Evolutionary conservation across 1,284 basidiomycete species (phyloP).

Genomic region (Pascua guehoae): DNA sequence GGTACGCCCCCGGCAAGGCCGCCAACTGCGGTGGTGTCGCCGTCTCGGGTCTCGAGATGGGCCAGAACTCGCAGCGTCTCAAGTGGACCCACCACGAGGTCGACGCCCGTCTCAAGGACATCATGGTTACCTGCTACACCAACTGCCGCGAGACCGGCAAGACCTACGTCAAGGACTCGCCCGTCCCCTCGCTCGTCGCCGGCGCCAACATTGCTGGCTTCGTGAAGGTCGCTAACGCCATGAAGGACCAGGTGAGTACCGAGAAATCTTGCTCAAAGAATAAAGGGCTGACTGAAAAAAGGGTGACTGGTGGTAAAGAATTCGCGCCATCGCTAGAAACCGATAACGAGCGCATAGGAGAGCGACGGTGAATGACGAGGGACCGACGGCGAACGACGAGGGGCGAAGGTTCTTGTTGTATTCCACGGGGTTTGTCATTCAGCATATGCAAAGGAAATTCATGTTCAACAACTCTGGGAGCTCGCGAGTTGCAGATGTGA

Average conservation of each 20-base stretch:
- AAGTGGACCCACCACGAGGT: constrained; percentile 60
- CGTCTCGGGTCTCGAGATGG: constrained; percentile 65
- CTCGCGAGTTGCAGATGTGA: no score
- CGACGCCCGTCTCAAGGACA: constrained; percentile 67
- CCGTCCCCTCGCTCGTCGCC: constrained; percentile 60
- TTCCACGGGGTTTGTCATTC: no score
- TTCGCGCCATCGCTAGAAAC: background rate
- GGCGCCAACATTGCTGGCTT: constrained; percentile 75
- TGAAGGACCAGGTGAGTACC: constrained; percentile 44
- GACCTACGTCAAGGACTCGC: constrained; percentile 60
- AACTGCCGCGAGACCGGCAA: constrained; percentile 61
- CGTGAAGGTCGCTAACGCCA: constrained; percentile 62
- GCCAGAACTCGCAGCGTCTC: constrained; percentile 69
- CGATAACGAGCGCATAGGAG: no score
- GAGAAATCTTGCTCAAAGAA: constrained; percentile 57
- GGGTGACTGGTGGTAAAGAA: constrained; percentile 67
- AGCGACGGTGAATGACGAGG: no score
- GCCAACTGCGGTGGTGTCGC: constrained; percentile 70
- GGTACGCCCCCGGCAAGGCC: constrained; percentile 71
- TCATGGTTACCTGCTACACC: constrained; percentile 68
- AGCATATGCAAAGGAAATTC: no score
- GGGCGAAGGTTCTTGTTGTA: no score
- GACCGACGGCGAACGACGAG: no score
- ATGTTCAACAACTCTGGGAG: no score
- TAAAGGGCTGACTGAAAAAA: constrained; percentile 51